Percentiles rank a stretch among this genome's conserved stretches.
Conservation (phyloP, 2,329 filamentous ascomycete species). For the Sporothrix globosa region DNA sequence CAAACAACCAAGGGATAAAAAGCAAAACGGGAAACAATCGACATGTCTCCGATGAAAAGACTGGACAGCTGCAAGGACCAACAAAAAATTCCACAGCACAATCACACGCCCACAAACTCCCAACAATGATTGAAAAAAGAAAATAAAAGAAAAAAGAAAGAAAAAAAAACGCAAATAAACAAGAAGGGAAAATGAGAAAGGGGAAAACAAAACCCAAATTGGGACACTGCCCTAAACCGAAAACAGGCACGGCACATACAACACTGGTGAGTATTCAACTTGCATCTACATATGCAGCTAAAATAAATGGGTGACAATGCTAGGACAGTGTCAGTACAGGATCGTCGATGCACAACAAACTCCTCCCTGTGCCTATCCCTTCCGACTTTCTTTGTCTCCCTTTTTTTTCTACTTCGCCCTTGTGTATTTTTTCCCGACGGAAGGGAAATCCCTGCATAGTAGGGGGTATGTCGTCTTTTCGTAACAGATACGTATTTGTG, state of each 20-base stretch:
- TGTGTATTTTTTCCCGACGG: neutral
- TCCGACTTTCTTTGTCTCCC: neutral
- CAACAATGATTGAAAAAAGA: too few relatives aligned
- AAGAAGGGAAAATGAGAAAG: neutral
- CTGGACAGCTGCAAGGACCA: neutral
- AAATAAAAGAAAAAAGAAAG: too few relatives aligned
- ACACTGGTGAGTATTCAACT: conserved; percentile 9
- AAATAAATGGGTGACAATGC: neutral
- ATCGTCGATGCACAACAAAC: conserved; percentile 20
- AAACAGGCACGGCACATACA: conserved; percentile 14
- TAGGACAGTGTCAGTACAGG: conserved; percentile 12
- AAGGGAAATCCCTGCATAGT: conserved; percentile 16
- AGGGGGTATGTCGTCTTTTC: neutral
- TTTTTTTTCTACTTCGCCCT: conserved; percentile 8
- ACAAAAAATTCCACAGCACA: neutral
- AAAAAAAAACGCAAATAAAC: neutral
- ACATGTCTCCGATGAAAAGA: neutral
- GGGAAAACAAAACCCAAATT: too few relatives aligned
- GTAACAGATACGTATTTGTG: neutral
- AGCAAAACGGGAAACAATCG: neutral
- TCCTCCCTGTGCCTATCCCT: neutral
- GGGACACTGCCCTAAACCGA: neutral
- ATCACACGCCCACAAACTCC: neutral
- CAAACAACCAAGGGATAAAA: conserved; percentile 1
- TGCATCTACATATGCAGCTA: conserved; percentile 27